These are phyloP conservation scores for Ophiostoma sp. DNA, from an alignment of 2,329 filamentous ascomycete species.

Conservation along the genomic window DNA sequence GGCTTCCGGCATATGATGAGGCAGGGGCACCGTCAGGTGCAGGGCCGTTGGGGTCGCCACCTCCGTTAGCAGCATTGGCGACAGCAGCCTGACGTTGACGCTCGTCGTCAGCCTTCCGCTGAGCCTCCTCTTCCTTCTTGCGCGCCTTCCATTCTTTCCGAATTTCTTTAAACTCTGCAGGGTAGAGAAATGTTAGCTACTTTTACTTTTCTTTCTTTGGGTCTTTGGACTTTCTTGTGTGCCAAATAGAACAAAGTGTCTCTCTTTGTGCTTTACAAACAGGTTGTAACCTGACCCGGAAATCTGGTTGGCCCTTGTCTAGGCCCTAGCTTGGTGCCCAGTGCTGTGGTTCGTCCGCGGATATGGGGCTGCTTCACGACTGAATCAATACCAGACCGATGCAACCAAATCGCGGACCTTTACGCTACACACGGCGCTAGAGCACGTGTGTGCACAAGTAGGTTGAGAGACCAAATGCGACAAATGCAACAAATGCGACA, in stretches of 20 bases:
- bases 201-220: not conserved
- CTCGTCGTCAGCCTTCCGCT: conserved; percentile 86
- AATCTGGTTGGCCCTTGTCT: conserved; percentile 39
- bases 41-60: conserved; percentile 48
- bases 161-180: conserved; percentile 89
- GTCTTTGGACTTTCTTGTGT: not conserved
- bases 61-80: conserved; percentile 51
- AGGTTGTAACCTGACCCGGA: conserved; percentile 28
- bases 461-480: conserved; percentile 14
- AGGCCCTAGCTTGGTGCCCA: conserved; percentile 26
- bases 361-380: conserved; percentile 16
- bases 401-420: not conserved
- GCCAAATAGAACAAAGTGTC: not conserved
- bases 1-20: conserved; percentile 52
- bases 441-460: not conserved
- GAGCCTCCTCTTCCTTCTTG: conserved; percentile 96
- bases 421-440: not conserved
- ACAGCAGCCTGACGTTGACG: conserved; percentile 53
- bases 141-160: conserved; percentile 97
- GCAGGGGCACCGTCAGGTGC: conserved; percentile 51
- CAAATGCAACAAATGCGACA: conserved; percentile 20
- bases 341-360: conserved; percentile 18
- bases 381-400: not conserved
- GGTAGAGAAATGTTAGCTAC: not conserved
- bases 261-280: not conserved